Conservation (phyloP, 2,329 filamentous ascomycete species). For the Cadophora luteo-olivacea region DNA sequence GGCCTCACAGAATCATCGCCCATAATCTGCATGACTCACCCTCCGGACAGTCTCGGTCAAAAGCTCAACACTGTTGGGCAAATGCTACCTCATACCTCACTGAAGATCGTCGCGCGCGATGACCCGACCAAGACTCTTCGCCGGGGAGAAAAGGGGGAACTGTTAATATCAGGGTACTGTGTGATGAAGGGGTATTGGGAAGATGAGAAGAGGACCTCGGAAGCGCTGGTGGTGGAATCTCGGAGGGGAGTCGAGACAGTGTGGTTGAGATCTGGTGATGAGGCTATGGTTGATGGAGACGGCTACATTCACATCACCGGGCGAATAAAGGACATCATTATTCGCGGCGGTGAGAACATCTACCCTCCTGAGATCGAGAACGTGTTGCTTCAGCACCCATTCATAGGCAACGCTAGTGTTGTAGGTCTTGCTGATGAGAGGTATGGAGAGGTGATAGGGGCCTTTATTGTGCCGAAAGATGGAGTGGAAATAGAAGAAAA, state of each 20-base stretch:
- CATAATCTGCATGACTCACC: constrained; percentile 77
- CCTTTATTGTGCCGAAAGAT: constrained; percentile 50
- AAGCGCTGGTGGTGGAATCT: constrained; percentile 47
- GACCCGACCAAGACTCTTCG: constrained; percentile 68
- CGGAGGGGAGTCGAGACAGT: constrained; percentile 59
- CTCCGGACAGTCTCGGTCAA: constrained; percentile 34
- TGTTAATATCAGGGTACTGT: constrained; percentile 81
- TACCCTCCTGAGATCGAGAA: constrained; percentile 26
- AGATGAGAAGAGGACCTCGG: constrained; percentile 75
- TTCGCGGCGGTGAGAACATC: constrained; percentile 28
- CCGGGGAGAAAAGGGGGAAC: constrained; percentile 71
- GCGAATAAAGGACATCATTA: constrained; percentile 26
- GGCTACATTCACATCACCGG: constrained; percentile 20
- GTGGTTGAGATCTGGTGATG: constrained; percentile 75
- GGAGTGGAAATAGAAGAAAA: background rate
- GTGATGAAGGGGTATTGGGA: constrained; percentile 72
- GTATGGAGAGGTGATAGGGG: constrained; percentile 71
- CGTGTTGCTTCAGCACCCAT: constrained; percentile 17
- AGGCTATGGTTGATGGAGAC: constrained; percentile 51
- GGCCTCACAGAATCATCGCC: constrained; percentile 77
- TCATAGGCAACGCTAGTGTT: constrained; percentile 64
- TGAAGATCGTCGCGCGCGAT: constrained; percentile 69
- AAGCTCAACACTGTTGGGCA: constrained; percentile 68
- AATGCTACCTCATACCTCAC: constrained; percentile 75
- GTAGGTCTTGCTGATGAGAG: constrained; percentile 68